Evolutionary conservation across 2,329 filamentous ascomycete genomes (phyloP), one percentile per base, ranked within the genome.

Genomic region (Laburnicola sp.): DNA sequence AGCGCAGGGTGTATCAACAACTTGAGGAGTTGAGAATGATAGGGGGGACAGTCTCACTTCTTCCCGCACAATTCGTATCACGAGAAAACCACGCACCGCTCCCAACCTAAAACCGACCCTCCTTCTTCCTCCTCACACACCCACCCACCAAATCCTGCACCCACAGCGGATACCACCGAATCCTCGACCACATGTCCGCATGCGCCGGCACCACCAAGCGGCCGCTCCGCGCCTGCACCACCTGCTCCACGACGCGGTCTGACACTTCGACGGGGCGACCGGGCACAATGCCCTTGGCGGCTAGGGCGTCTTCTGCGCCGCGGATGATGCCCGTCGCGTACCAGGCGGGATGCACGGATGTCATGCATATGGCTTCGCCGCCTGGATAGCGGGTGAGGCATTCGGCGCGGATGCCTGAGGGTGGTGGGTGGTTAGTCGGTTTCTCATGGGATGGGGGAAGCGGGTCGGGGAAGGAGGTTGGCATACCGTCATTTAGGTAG

Each of bases 301-400:
- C 34, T 6, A 65, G 45, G 6, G 32, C 40, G 38, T 62, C 50
- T 25, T 59, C 51, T 11, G 34, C 42, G 7, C 54, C 57, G 25
- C 62, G 63, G 25, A 69, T 26, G 8, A 69, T 65, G 21, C 58
- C 56, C 0, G 67, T 69, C 5, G 48, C 45, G 26, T 65, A 59
- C 65, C 65, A 69, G 2, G 50, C 55, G 0, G 67, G 66, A 28
- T 69, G 64, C 21, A 70, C 49, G 22, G 58, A 59, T 1, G 65
- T 65, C 2, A 64, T 68, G 45, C 65, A 62, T n/a, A 70, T 69
- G 23, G 56, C 45, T 25, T 53, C 43, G 23, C 66, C 66, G 23
- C 48, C 54, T 2, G 54, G 48, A 42, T 70, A 70, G 30, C 58
- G 59, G 5, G 58, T 34, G 1, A 65, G 52, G 38, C 60, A 63